A percentile compares a stretch with the other conserved stretches of the same genome.
phyloP scores from a whole-genome alignment of 108 stramenopile species.

The Nitzschia sp. region DNA sequence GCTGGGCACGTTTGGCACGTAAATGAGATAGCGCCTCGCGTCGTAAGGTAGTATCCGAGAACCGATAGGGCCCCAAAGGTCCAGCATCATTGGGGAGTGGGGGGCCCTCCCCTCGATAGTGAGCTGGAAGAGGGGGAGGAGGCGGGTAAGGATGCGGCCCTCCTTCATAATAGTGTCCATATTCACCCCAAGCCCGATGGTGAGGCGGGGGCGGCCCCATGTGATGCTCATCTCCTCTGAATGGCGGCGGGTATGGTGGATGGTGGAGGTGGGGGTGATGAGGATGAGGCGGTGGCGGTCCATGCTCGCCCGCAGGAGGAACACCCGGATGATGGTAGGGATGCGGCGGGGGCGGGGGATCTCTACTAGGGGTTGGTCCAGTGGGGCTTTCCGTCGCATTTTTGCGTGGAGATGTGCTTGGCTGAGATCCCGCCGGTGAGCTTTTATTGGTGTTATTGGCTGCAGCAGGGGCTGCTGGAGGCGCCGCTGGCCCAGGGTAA shows the following conservation, averaged over 20 bases:
- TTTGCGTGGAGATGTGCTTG: background rate
- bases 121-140: background rate
- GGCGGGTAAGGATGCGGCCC: conserved; percentile 2
- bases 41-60: conserved; percentile 38
- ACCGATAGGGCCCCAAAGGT: conserved; percentile 34
- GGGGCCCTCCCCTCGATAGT: background rate
- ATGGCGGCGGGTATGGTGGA: background rate
- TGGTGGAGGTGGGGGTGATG: conserved; percentile 13
- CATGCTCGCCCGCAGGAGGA: background rate
- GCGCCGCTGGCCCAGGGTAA: background rate
- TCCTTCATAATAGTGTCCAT: background rate
- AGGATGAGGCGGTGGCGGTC: background rate
- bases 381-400: background rate
- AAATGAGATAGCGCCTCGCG: conserved; percentile 30
- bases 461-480: background rate
- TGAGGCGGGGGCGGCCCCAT: background rate
- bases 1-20: background rate
- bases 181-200: background rate
- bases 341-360: conserved; percentile 23
- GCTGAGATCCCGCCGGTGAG: conserved; percentile 2
- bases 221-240: conserved; percentile 3
- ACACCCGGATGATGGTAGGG: conserved; percentile 13
- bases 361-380: background rate
- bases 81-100: background rate
- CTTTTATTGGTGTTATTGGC: background rate